phyloP scores from a whole-genome alignment of 1,284 basidiomycete genomes.

The Leccinum pseudoinsigne region DNA sequence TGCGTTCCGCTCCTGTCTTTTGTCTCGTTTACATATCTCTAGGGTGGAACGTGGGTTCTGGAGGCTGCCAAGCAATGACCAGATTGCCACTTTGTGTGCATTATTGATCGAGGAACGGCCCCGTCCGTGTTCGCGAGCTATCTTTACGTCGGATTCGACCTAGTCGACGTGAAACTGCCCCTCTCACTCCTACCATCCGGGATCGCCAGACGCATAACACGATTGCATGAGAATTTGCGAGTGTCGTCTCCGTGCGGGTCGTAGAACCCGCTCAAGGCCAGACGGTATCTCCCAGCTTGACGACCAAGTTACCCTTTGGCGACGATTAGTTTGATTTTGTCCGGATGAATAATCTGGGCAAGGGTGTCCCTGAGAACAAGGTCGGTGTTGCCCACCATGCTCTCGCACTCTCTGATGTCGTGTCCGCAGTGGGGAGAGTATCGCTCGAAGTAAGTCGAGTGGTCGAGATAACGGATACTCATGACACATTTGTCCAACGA shows the following conservation, averaged over 20 bases:
- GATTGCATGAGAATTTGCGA: slow-evolving; percentile 77
- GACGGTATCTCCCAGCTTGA: slow-evolving; percentile 46
- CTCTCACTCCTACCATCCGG: slow-evolving; percentile 47
- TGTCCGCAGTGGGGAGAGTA: slow-evolving; percentile 54
- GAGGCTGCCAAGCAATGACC: slow-evolving; percentile 74
- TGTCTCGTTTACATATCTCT: slow-evolving; percentile 9
- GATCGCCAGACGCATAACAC: slow-evolving; percentile 56
- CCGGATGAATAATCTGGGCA: slow-evolving; percentile 62
- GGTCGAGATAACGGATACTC: slow-evolving; percentile 2
- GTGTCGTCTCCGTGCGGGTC: slow-evolving; percentile 24
- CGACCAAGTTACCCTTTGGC: slow-evolving; percentile 71
- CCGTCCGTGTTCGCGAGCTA: slow-evolving; percentile 11
- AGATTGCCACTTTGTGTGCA: slow-evolving; percentile 60
- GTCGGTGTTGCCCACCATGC: slow-evolving; percentile 33
- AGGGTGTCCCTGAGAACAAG: slow-evolving; percentile 74
- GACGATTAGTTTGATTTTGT: slow-evolving; percentile 79
- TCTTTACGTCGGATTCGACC: slow-evolving; percentile 68
- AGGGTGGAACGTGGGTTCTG: slow-evolving; percentile 72
- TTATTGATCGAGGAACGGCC: neutral
- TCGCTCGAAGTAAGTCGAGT: slow-evolving; percentile 58
- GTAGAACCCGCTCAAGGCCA: slow-evolving; percentile 3
- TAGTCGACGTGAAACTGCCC: slow-evolving; percentile 69
- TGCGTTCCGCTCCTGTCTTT: neutral
- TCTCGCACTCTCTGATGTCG: slow-evolving; percentile 5
- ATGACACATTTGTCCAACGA: slow-evolving; percentile 5